Evolutionary conservation across 2,329 filamentous ascomycete species (phyloP).

Genomic region (Monosporascus sp.): DNA sequence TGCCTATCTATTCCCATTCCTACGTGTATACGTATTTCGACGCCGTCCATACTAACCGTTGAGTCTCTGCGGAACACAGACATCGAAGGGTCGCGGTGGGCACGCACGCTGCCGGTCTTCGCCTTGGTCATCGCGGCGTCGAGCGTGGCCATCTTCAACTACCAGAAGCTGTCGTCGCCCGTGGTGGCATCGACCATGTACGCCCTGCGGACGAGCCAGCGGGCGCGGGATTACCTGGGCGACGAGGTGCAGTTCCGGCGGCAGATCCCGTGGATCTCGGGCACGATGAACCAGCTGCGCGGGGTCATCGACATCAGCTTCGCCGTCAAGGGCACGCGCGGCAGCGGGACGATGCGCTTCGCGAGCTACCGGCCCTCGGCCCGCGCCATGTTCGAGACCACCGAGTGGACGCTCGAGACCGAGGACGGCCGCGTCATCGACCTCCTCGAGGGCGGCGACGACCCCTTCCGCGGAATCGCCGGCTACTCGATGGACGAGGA

Average conservation of each 20-base stretch:
- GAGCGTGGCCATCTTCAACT: constrained; percentile 93
- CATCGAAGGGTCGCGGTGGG: constrained; percentile 54
- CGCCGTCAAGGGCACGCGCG: constrained; percentile 74
- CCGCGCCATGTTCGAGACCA: constrained; percentile 71
- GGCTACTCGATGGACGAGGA: constrained; percentile 37
- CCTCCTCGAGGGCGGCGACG: constrained; percentile 64
- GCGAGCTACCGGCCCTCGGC: constrained; percentile 61
- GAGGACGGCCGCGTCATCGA: constrained; percentile 59
- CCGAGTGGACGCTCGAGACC: constrained; percentile 80
- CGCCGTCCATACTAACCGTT: constrained; percentile 4
- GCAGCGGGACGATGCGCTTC: constrained; percentile 72
- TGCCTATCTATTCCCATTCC: background rate
- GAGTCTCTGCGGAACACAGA: constrained; percentile 23
- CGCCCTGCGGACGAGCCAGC: constrained; percentile 74
- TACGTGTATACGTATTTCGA: background rate
- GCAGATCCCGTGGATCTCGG: constrained; percentile 77
- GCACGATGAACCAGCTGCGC: constrained; percentile 89
- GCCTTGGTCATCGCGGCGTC: constrained; percentile 62
- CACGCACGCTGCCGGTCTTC: constrained; percentile 77
- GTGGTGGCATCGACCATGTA: constrained; percentile 87
- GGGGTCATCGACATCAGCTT: constrained; percentile 85
- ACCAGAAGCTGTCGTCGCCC: constrained; percentile 88
- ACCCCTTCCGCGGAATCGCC: constrained; percentile 60
- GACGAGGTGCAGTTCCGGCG: constrained; percentile 80
- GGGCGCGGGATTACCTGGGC: constrained; percentile 72